Percentiles rank a stretch among this genome's conserved stretches.
These are phyloP conservation scores for Mycena capillaripes DNA, from an alignment of 768 basidiomycete genomes.

Conservation along the genomic window DNA sequence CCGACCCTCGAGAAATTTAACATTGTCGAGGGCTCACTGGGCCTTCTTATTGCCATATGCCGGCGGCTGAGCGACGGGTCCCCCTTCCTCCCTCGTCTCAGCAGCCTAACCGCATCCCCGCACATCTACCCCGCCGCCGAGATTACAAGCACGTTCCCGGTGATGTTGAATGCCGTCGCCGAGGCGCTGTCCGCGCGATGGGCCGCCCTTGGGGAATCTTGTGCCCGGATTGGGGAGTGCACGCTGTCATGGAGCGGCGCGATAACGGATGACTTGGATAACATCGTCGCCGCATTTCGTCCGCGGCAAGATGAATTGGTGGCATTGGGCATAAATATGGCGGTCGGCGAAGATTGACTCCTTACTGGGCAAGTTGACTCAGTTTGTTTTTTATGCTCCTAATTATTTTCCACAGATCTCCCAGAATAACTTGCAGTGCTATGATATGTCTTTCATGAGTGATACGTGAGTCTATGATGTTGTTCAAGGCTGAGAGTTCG, in stretches of 20 bases:
- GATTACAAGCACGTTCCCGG: conserved; percentile 7
- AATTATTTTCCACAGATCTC: too few species aligned
- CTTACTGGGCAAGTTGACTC: too few species aligned
- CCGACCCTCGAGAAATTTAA: conserved; percentile 5
- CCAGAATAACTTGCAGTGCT: too few species aligned
- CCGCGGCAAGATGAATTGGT: not conserved
- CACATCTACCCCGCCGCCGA: not conserved
- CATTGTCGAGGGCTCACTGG: not conserved
- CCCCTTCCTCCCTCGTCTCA: not conserved
- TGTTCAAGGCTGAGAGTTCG: too few species aligned
- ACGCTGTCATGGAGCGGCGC: too few species aligned
- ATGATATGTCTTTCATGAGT: too few species aligned
- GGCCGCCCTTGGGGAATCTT: not conserved
- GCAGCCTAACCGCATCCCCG: not conserved
- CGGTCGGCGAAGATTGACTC: too few species aligned
- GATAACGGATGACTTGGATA: not conserved
- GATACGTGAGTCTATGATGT: too few species aligned
- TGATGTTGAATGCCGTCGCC: not conserved
- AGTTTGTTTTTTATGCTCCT: too few species aligned
- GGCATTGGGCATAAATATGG: not conserved
- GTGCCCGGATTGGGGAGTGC: not conserved
- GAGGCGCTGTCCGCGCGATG: not conserved
- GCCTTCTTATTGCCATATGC: not conserved
- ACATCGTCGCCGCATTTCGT: not conserved
- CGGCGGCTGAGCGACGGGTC: not conserved